Evolutionary conservation across 768 basidiomycete genomes (phyloP), one percentile per base, ranked within the genome.

Genomic region (Pulveroboletus sp.): DNA sequence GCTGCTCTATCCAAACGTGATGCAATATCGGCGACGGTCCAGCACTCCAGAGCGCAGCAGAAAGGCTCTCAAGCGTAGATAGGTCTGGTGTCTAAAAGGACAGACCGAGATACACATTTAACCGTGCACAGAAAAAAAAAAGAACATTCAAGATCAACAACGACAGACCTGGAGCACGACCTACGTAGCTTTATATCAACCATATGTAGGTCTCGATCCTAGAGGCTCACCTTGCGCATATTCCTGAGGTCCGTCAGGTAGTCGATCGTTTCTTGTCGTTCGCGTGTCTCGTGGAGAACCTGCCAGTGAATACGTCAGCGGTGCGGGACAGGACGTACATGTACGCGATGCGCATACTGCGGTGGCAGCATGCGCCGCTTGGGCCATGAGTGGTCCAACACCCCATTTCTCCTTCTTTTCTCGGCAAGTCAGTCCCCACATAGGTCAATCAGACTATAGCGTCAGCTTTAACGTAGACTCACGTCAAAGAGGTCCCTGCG

Each of bases 321-420:
- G 4, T 31, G 21, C 6, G 8, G 1, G 11, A 18, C 45, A 21
- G 33, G 7, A 17, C 6, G n/a, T 15, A 27, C 6, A 3, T 17
- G 17, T 1, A 35, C 7, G 17, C 0, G 2, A 11, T 6, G 15
- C 15, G 24, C 41, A 41, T 55, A 75, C 74, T 24, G 74, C 74
- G 0, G 71, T 64, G 24, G 74, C 73, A 6, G 71, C 72, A 51
- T 74, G 74, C 5, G 74, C 72, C 3, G 65, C 69, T 52, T 75
- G 74, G 6, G 72, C 69, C 74, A 75, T 73, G 35, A 75, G 64
- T 12, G 73, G 72, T 10, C 74, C 74, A 5, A 71, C 60, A 1
- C 74, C 74, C 71, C 75, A 76, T 6, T 68, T 71, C 46, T 71
- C 73, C 18, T 62, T 63, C 72, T 75, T 50, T 44, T n/a, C 11